Conservation (phyloP, 768 basidiomycete species). For the Dacryopinax primogenitus region DNA sequence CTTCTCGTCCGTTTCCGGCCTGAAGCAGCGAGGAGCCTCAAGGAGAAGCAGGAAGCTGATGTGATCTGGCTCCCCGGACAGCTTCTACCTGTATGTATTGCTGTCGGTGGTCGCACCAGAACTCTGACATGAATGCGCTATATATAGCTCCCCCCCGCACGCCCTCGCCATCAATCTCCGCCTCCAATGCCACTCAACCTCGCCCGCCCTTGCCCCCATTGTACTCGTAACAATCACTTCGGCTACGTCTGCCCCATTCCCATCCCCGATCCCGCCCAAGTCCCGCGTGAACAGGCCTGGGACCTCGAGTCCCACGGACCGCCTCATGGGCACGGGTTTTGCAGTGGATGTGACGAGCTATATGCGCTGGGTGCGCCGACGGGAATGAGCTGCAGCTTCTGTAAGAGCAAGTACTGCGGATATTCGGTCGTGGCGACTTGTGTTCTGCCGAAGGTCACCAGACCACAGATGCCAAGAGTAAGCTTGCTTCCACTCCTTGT, state of each 20-base stretch:
- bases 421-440: background rate
- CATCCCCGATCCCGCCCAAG: background rate
- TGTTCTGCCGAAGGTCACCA: background rate
- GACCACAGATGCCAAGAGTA: background rate
- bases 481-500: background rate
- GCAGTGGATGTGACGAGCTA: background rate
- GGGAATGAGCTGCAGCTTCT: background rate
- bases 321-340: background rate
- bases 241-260: constrained; percentile 1
- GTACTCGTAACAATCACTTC: background rate
- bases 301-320: background rate
- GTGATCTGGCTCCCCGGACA: background rate
- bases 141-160: background rate
- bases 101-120: background rate
- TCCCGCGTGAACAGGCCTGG: constrained; percentile 1
- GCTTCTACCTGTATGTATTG: background rate
- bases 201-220: constrained; percentile 5
- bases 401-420: background rate
- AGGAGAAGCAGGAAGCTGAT: background rate
- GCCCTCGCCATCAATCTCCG: background rate
- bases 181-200: background rate
- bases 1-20: background rate
- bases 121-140: background rate
- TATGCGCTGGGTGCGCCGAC: background rate
- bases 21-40: background rate